These are phyloP conservation scores for Wilcoxina mikolae DNA, from an alignment of 495 filamentous ascomycete species.

Conservation along the genomic window DNA sequence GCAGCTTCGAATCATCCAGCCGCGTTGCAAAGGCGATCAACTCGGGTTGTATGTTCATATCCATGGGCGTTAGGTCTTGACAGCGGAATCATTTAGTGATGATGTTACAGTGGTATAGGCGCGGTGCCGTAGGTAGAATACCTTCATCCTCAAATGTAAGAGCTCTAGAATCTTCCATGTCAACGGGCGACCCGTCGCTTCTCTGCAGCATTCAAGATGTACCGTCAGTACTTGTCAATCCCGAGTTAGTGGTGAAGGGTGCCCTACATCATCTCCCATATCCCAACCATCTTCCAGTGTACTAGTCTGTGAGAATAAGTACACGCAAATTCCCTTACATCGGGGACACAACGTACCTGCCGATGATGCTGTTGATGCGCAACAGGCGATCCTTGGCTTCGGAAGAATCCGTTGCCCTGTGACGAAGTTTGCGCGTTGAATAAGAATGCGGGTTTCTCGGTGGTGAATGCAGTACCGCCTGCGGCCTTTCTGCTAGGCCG, in stretches of 20 bases:
- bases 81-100: too few species aligned
- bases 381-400: constrained; percentile 11
- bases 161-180: constrained; percentile 24
- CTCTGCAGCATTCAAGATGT: constrained; percentile 27
- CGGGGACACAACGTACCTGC: constrained; percentile 22
- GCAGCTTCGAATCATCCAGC: constrained; percentile 41
- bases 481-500: constrained; percentile 6
- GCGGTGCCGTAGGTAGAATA: constrained; percentile 8
- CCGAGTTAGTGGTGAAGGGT: constrained; percentile 3
- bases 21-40: constrained; percentile 51
- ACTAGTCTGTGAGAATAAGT: constrained; percentile 11
- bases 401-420: constrained; percentile 15
- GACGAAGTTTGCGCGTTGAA: constrained; percentile 21
- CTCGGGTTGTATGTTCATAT: constrained; percentile 31
- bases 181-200: constrained; percentile 22
- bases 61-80: constrained; percentile 13
- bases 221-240: constrained; percentile 17
- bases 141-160: constrained; percentile 13
- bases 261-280: constrained; percentile 27
- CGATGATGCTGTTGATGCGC: constrained; percentile 17
- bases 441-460: constrained; percentile 18
- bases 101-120: constrained; percentile 8
- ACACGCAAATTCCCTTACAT: constrained; percentile 18
- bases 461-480: neutral
- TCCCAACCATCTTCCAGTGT: constrained; percentile 24